Evolutionary conservation across 345 rosid genomes (phyloP), one percentile per base, ranked within the genome.

Genomic region (Boechera divaricarpa): DNA sequence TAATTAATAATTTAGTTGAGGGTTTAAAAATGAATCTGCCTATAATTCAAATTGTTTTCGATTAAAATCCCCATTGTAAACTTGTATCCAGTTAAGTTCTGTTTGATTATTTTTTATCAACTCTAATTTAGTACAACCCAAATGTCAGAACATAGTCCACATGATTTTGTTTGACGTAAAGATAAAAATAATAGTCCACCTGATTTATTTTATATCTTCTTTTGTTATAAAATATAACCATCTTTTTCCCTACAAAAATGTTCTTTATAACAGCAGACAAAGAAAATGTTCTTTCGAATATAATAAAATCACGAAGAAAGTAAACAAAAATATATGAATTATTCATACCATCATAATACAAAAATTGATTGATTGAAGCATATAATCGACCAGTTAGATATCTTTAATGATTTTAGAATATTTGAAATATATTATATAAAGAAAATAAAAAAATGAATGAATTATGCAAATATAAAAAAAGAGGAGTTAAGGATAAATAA

Each of bases 101-200:
- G 69, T 69, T 52, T 9, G 44, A 69, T 69, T 62, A 66, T 33
- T 67, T 75, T 59, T 59, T 63, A 77, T 55, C 71, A 48, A 48
- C 29, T 57, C 77, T 38, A 16, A 77, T 65, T 57, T 64, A 65
- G 67, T 39, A 64, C 77, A 71, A 77, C 54, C 38, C 31, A 48
- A 64, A 64, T 77, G 68, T 64, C 67, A 71, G 54, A 77, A 71
- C 71, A 65, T 4, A 77, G 76, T 71, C 72, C 81, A 77, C 73
- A 64, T 78, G 81, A 57, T 71, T 70, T 77, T 71, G 62, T 77
- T 64, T 77, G 63, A 51, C 56, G 48, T 72, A 66, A 10, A 54
- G 63, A 18, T 26, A 32, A 36, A 29, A 38, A 49, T 15, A 53
- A 54, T 55, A 55, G 60, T 63, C 59, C 65, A 70, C 75, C 64